Percentiles rank a stretch among this genome's conserved stretches.
phyloP scores from a whole-genome alignment of 2,329 filamentous ascomycete genomes.

The Fusarium haematococcum region DNA sequence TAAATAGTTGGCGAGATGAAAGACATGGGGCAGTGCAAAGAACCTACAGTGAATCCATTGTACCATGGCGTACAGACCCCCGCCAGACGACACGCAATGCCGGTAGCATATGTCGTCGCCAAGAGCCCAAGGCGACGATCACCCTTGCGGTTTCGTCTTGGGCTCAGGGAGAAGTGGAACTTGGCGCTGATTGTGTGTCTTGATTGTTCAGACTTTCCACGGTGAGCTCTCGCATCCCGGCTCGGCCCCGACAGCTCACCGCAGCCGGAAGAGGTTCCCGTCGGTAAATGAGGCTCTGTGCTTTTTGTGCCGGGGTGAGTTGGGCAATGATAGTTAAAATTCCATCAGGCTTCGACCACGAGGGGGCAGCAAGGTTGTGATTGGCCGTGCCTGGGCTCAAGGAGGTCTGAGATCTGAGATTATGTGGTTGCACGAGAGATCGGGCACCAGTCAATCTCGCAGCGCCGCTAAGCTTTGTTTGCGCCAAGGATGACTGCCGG shows the following conservation, averaged over 20 bases:
- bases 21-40: constrained; percentile 8
- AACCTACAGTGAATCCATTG: constrained; percentile 11
- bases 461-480: constrained; percentile 15
- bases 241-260: constrained; percentile 19
- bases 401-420: constrained; percentile 35
- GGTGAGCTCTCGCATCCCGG: constrained; percentile 7
- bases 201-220: neutral
- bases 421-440: constrained; percentile 38
- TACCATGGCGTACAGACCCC: constrained; percentile 34
- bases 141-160: constrained; percentile 34
- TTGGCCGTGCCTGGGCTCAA: constrained; percentile 22
- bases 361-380: constrained; percentile 15
- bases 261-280: constrained; percentile 11
- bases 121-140: constrained; percentile 40
- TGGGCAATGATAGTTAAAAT: constrained; percentile 10
- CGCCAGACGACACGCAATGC: constrained; percentile 41
- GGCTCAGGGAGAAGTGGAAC: constrained; percentile 13
- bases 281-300: constrained; percentile 27
- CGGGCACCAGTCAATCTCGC: constrained; percentile 43
- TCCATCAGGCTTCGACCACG: constrained; percentile 28
- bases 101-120: constrained; percentile 35
- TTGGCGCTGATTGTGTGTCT: neutral
- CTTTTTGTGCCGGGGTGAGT: constrained; percentile 16
- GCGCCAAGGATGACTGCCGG: neutral
- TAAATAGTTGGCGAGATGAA: constrained; percentile 27